phyloP scores from a whole-genome alignment of 208 protist genomes.

The Wallacemonas collosoma region DNA sequence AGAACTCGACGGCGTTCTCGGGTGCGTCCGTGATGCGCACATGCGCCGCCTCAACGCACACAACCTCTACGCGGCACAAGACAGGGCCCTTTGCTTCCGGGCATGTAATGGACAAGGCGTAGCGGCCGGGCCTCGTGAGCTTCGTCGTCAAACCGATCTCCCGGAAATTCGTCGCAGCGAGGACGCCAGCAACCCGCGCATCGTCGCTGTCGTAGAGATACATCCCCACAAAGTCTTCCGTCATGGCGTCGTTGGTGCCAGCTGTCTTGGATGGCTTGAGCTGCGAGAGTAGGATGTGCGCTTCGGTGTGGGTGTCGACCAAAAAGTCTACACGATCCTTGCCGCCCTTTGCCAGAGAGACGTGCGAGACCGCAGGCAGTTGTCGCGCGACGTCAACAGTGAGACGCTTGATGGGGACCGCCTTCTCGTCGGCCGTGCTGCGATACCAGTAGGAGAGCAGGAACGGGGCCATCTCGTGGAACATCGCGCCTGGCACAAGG shows the following conservation, averaged over 20 bases:
- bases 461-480: conserved; percentile 71
- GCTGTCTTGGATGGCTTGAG: conserved; percentile 37
- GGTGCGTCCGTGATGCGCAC: conserved; percentile 70
- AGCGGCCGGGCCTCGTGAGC: conserved; percentile 50
- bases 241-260: conserved; percentile 46
- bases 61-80: conserved; percentile 64
- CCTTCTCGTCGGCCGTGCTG: conserved; percentile 31
- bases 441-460: conserved; percentile 76
- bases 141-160: conserved; percentile 60
- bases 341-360: conserved; percentile 35
- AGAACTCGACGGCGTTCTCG: conserved; percentile 37
- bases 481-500: conserved; percentile 72
- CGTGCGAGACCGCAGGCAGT: conserved; percentile 64
- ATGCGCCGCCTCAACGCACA: conserved; percentile 57
- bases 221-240: conserved; percentile 71
- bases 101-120: conserved; percentile 68
- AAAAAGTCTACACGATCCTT: conserved; percentile 77
- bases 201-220: conserved; percentile 69
- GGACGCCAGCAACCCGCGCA: conserved; percentile 42
- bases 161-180: conserved; percentile 61
- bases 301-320: conserved; percentile 61
- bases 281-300: conserved; percentile 72
- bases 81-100: conserved; percentile 42
- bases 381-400: conserved; percentile 47
- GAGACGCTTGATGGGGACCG: conserved; percentile 42